Evolutionary conservation across 306 rosid species (phyloP), one percentile per base, ranked within the genome.

Genomic region (Quercus glauca): DNA sequence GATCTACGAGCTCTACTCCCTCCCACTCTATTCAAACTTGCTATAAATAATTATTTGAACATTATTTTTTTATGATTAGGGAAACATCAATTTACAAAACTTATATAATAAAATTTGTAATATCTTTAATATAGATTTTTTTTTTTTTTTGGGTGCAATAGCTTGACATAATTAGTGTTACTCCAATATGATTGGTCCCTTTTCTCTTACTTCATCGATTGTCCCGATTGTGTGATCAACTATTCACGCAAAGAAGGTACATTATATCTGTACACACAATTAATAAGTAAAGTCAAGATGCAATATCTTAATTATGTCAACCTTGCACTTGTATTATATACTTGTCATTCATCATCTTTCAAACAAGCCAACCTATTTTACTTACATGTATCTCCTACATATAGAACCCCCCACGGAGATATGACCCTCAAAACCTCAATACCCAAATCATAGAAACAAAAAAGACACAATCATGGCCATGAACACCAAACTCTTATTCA

Each of bases 271-370:
- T 72, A 20, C 55, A 43, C 49, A 43, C 69, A 53, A 52, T 68
- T 68, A 55, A 65, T 74, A 81, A 80, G 86, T 76, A 80, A 80
- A 82, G 83, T 78, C 79, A 77, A 56, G 79, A n/a, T 75, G 69
- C 72, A 63, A 3, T 73, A 25, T 73, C 79, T 85, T 83, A 72
- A 74, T 74, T 33, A 10, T 51, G 45, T 28, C 83, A 75, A 60
- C 52, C 89, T 78, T 88, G 83, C 80, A 76, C 49, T 14, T 80
- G 76, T 83, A 65, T 80, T 84, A 77, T 78, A 61, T 72, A 55
- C 11, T 28, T 78, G 73, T 80, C 84, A 75, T 84, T 74, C 75
- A 79, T 71, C 69, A 43, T 78, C 79, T 72, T 72, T 67, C 74
- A 61, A 77, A 79, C 78, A 58, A 79, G 58, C 80, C 83, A 60